Base-by-base conservation (phyloP, 1,284 basidiomycete genomes). In the Rhodotorula sp. region DNA sequence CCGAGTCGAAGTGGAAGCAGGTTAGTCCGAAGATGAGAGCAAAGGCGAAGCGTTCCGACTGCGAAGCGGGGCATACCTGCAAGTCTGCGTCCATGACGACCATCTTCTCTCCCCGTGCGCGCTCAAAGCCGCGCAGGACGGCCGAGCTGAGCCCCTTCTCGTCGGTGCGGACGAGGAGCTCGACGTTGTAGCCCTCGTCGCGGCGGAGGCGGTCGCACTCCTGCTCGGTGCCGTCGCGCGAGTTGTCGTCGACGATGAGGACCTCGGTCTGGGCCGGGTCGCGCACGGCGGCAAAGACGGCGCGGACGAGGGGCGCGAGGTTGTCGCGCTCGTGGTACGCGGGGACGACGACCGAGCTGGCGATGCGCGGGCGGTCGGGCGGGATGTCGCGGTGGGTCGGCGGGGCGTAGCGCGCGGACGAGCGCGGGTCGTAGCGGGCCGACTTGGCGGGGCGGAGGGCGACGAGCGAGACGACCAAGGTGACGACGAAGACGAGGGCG, bases 161-260 rank as follows among this genome's bases (percentile, higher is more conserved):
- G 55, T 67, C 61, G 27, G 80, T 84, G n/a, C 84, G 78, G 17
- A 84, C 82, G 59, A 84, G 76, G 65, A 85, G 80, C 68, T 82
- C 81, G 54, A 84, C 83, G 60, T 83, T 83, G 79, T 82, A 84
- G 9, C 84, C 83, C 48, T 78, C 76, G 62, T 82, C 81, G 42
- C 76, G 74, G 64, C 80, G 80, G 27, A 85, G 80, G 56, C 77
- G 74, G 54, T 82, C 80, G 57, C 84, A 82, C 49, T 81, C 81
- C 65, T 83, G 82, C 27, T 81, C 82, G 46, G 84, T 84, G 10
- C 83, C 83, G 74, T 85, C 85, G 56, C 82, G 80, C 55, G 83
- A 84, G 78, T 83, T 81, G 79, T 85, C 85, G 75, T 85, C 85
- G 42, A 85, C 84, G 61, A 85, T 80, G 76, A 85, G 79, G 64